Base-by-base conservation (phyloP, 257 asterid species). In the Scutellaria barbata region DNA sequence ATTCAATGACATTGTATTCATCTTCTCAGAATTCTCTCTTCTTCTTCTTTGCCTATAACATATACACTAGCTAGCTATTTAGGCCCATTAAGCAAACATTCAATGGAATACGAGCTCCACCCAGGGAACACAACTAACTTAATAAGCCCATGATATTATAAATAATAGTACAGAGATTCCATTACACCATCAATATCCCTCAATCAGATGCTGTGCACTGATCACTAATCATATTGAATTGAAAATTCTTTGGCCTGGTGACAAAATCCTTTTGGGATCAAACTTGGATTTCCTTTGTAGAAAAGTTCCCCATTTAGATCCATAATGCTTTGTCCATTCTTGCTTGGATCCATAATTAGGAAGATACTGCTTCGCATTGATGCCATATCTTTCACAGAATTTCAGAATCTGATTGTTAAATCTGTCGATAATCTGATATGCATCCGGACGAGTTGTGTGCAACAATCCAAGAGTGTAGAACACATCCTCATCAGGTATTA, bases 231-330 rank as follows among this genome's bases (percentile, higher is more conserved):
- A 54, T 2, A 16, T 1, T 10, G 68, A 62, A 52, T 72, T 76
- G 71, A 83, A 85, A 12, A 83, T 81, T 43, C 80, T 65, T 74
- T 85, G 90, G 7, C 87, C 87, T 0, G 87, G 90, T 14, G 87
- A 78, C 66, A 82, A 53, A 63, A 79, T 76, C 51, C 11, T 62
- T 1, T 79, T 85, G 7, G 90, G 90, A 76, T 85, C 90, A 69
- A 83, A 83, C 68, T 0, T 71, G 33, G 52, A 50, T 76, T 83
- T 86, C 68, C 74, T 80, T 30, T 67, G 45, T 48, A 35, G 72
- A 71, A 86, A 51, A 11, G 11, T 70, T 11, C 14, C 20, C 91
- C 91, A 83, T 40, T 86, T 83, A 4, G 71, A 5, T 4, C 88
- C 91, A 75, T 55, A 86, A 67, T 81, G 88, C 20, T 81, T 30